A percentile compares a stretch with the other conserved stretches of the same genome.
Evolutionary conservation across 2,329 filamentous ascomycete species (phyloP).

Genomic region (Venturia effusa): DNA sequence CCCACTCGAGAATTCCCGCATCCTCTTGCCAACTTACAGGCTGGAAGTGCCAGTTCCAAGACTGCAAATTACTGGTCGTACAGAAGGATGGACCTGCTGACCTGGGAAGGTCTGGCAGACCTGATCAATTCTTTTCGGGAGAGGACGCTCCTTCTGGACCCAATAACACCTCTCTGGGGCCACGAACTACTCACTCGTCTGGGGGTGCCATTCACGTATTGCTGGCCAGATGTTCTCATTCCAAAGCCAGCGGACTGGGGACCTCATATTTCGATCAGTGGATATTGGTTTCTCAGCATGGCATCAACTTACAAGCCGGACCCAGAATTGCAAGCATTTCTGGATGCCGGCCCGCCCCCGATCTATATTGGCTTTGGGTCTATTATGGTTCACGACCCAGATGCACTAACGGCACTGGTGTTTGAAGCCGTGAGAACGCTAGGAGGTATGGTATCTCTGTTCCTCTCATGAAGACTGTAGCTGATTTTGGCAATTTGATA

Average conservation of each 20-base stretch:
- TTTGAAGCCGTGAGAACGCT: conserved; percentile 83
- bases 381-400: conserved; percentile 88
- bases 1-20: conserved; percentile 91
- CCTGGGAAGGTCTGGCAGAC: conserved; percentile 60
- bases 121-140: conserved; percentile 80
- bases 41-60: conserved; percentile 71
- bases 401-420: conserved; percentile 81
- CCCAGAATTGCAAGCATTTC: conserved; percentile 71
- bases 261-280: conserved; percentile 94
- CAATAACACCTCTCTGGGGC: conserved; percentile 76
- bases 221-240: conserved; percentile 85
- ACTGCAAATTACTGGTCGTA: conserved; percentile 93
- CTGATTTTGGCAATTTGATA: too few species aligned
- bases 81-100: conserved; percentile 39
- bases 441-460: too few species aligned
- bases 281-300: conserved; percentile 96
- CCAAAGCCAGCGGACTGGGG: conserved; percentile 88
- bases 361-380: conserved; percentile 90
- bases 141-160: conserved; percentile 61
- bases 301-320: conserved; percentile 58
- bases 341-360: conserved; percentile 61
- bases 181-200: conserved; percentile 64
- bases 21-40: conserved; percentile 83
- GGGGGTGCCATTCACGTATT: conserved; percentile 47
- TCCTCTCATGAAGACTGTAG: too few species aligned